Conservation (phyloP, 2,329 filamentous ascomycete genomes). For the Fusarium sp. region DNA sequence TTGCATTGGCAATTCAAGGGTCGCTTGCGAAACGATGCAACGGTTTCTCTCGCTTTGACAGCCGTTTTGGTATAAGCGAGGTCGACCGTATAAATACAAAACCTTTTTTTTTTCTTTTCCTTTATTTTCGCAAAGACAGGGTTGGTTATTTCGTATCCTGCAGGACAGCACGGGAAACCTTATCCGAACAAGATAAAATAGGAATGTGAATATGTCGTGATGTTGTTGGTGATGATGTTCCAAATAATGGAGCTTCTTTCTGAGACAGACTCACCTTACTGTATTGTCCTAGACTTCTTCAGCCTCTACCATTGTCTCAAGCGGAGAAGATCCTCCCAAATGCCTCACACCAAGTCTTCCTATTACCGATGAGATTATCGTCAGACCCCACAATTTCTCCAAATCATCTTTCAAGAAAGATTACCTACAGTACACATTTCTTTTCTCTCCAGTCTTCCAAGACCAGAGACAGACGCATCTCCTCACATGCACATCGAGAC, state of each 20-base stretch:
- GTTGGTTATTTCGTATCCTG: constrained; percentile 23
- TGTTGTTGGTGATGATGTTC: background rate
- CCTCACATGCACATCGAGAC: constrained; percentile 13
- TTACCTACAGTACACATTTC: background rate
- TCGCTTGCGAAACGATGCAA: constrained; percentile 48
- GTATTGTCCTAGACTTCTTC: background rate
- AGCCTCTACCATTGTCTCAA: background rate
- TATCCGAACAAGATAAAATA: background rate
- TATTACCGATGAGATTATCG: constrained; percentile 2
- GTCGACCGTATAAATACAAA: background rate
- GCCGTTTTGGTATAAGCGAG: constrained; percentile 18
- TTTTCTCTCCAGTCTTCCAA: background rate
- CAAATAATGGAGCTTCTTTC: background rate
- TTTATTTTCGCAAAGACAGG: constrained; percentile 6
- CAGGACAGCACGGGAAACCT: background rate
- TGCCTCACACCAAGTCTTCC: constrained; percentile 28
- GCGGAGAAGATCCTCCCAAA: constrained; percentile 9
- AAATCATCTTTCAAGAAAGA: constrained; percentile 16
- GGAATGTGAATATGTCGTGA: background rate
- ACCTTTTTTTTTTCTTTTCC: background rate
- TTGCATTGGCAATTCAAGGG: constrained; percentile 12
- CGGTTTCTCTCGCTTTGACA: constrained; percentile 36
- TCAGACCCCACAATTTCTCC: constrained; percentile 35
- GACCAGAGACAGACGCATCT: background rate
- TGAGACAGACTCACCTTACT: background rate